A percentile compares a stretch with the other conserved stretches of the same genome.
Conservation (phyloP, 176 grass and related monocot species). For the Ensete ventricosum region DNA sequence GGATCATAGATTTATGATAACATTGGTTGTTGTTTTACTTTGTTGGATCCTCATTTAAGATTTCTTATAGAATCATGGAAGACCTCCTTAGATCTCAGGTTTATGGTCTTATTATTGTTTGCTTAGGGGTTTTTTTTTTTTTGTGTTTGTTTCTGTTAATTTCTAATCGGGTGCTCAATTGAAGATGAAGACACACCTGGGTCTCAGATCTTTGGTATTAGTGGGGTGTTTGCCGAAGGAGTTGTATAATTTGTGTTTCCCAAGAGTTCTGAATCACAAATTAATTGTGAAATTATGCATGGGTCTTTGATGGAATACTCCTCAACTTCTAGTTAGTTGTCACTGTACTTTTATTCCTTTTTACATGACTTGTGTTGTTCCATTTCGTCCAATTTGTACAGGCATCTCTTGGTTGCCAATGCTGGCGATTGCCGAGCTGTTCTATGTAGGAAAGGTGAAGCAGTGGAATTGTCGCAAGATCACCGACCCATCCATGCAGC, state of each 20-base stretch:
- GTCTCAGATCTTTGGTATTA: too few relatives aligned
- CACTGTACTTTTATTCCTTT: background rate
- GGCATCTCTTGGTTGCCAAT: slow-evolving; percentile 8
- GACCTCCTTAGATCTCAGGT: background rate
- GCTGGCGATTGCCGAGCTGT: slow-evolving; percentile 18
- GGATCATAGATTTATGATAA: background rate
- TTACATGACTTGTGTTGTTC: background rate
- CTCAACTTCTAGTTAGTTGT: background rate
- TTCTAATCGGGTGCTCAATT: too few relatives aligned
- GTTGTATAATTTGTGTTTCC: too few relatives aligned
- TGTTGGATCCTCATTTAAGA: background rate
- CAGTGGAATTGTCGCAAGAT: slow-evolving; percentile 11
- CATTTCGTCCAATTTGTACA: background rate
- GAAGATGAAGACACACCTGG: too few relatives aligned
- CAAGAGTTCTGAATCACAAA: too few relatives aligned
- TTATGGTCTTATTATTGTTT: background rate
- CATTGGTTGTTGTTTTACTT: background rate
- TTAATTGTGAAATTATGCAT: too few relatives aligned
- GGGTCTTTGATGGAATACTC: background rate
- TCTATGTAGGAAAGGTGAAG: slow-evolving; percentile 12
- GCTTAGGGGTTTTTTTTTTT: background rate
- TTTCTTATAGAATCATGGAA: background rate
- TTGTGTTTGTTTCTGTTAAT: background rate
- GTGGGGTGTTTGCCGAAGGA: too few relatives aligned
- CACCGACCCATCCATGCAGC: slow-evolving; percentile 7